These are phyloP conservation scores for Spathaspora arborariae DNA, from an alignment of 805 yeast genomes.

Conservation along the genomic window DNA sequence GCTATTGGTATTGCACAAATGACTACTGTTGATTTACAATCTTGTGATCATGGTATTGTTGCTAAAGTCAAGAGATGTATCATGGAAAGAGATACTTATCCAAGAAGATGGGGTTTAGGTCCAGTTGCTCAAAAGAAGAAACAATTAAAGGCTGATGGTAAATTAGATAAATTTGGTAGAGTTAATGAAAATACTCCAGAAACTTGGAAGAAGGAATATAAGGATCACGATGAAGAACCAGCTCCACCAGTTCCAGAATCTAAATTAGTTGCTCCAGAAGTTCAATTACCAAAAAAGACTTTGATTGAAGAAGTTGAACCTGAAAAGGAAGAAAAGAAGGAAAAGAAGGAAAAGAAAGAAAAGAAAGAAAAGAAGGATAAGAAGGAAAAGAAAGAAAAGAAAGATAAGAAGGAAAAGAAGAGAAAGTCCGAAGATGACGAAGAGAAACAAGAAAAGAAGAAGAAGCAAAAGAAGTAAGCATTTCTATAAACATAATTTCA, in stretches of 20 bases:
- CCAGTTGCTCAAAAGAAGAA: constrained; percentile 98
- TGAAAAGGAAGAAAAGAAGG: constrained; percentile 25
- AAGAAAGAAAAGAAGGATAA: constrained; percentile 50
- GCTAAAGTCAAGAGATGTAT: constrained; percentile 99
- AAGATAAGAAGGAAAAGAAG: constrained; percentile 55
- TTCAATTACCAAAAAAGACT: constrained; percentile 48
- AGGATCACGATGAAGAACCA: constrained; percentile 57
- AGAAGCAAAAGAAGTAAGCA: constrained; percentile 39
- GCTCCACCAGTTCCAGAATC: constrained; percentile 59
- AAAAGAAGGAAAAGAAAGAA: constrained; percentile 44
- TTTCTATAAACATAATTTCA: constrained; percentile 4
- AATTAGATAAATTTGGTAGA: constrained; percentile 94
- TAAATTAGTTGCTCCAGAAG: constrained; percentile 45
- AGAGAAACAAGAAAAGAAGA: constrained; percentile 47
- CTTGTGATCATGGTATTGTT: constrained; percentile 98
- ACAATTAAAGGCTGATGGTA: constrained; percentile 95
- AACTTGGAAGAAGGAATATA: constrained; percentile 84
- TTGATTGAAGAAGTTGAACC: constrained; percentile 41
- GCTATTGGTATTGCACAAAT: constrained; percentile 98
- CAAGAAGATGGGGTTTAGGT: constrained; percentile 99
- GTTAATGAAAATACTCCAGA: constrained; percentile 91
- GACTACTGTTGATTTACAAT: constrained; percentile 94
- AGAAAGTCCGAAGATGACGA: constrained; percentile 37
- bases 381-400: constrained; percentile 64
- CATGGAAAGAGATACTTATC: constrained; percentile 98